Base-by-base conservation (phyloP, 371 early-diverging fungal genomes). In the Lichtheimia ornata region DNA sequence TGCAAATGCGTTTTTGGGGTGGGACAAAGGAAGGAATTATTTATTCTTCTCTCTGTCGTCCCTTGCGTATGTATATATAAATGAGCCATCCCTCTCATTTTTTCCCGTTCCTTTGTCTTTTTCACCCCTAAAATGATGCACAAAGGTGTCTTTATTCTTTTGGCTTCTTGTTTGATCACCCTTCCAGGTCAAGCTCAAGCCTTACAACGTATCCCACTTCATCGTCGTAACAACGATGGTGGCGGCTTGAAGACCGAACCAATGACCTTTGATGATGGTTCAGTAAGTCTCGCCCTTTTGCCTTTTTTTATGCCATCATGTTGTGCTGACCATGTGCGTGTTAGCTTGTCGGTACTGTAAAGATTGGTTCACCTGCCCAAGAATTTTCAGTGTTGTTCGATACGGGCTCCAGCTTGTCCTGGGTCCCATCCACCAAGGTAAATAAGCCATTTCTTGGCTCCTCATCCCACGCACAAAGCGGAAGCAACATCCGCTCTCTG, bases 381-480 rank as follows among this genome's bases (percentile, higher is more conserved):
- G 61, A 67, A 18, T 79, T 76, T 49, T 56, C 67, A 22, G 77
- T 79, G 17, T 62, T 76, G 27, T 76, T 72, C 55, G 73, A 79
- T 55, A 76, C 76, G 41, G 66, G 71, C 25, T 70, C 71, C 17
- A 68, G 73, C 24, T 56, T 79, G 22, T 71, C 77, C 49, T 79
- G 80, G 80, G 71, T 79, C 12, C 80, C 80, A 40, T 66, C 77
- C 5, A 62, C 67, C 45, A 67, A 74, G 65, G 77, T 67, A 71
- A 53, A 25, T 24, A 54, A 57, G 30, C 22, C 30, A 50, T 25
- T 41, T 63, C 40, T 59, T 44, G 49, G 22, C 53, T 28, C 24
- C 0, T n/a, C 60, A 28, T 56, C 24, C 17, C 50, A 51, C 18
- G 42, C 15, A 52, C 28, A 35, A 52, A 4, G 17, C 11, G 35